Conservation (phyloP, 2,329 filamentous ascomycete genomes). For the Colletotrichum endophyticum region DNA sequence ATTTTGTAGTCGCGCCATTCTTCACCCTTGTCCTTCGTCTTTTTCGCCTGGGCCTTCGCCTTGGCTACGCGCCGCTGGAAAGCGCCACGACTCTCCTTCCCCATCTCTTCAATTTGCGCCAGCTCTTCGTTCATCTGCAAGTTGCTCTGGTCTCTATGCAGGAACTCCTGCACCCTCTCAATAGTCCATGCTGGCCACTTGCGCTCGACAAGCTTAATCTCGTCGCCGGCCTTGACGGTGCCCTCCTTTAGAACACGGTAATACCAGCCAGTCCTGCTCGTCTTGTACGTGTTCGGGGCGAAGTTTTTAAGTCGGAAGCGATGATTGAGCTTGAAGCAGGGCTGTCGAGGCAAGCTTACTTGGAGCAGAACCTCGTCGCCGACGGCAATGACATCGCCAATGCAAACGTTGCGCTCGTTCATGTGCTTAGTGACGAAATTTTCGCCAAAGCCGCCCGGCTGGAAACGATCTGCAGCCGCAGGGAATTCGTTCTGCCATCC, state of each 20-base stretch:
- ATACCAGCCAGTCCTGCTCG: slow-evolving; percentile 68
- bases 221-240: slow-evolving; percentile 58
- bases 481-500: slow-evolving; percentile 60
- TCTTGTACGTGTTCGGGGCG: slow-evolving; percentile 60
- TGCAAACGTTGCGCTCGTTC: slow-evolving; percentile 70
- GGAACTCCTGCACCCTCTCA: slow-evolving; percentile 65
- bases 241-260: slow-evolving; percentile 66
- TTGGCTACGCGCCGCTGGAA: slow-evolving; percentile 59
- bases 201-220: slow-evolving; percentile 60
- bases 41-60: slow-evolving; percentile 33
- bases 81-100: slow-evolving; percentile 49
- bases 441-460: slow-evolving; percentile 67
- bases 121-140: slow-evolving; percentile 57
- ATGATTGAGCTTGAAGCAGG: slow-evolving; percentile 74
- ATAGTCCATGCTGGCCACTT: slow-evolving; percentile 66
- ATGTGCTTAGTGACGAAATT: slow-evolving; percentile 63
- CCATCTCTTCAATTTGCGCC: slow-evolving; percentile 53
- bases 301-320: slow-evolving; percentile 69
- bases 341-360: slow-evolving; percentile 65
- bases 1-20: slow-evolving; percentile 53
- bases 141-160: slow-evolving; percentile 60
- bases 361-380: slow-evolving; percentile 58
- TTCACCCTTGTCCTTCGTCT: slow-evolving; percentile 31
- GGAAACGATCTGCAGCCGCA: slow-evolving; percentile 53
- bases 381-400: slow-evolving; percentile 64